These are phyloP conservation scores for Colletotrichum theobromicola DNA, from an alignment of 2,329 filamentous ascomycete genomes.

Conservation along the genomic window DNA sequence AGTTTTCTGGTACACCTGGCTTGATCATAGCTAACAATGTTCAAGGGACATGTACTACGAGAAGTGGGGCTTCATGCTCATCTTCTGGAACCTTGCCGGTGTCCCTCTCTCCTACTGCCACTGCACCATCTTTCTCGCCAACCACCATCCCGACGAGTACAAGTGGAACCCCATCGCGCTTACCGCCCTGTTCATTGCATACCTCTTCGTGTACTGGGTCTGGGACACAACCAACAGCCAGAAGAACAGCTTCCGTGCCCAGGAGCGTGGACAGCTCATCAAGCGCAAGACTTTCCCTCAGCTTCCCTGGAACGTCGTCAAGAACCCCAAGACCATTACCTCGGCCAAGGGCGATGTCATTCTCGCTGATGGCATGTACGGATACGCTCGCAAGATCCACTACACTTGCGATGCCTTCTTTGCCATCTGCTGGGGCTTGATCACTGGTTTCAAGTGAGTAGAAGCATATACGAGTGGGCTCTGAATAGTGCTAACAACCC, in stretches of 20 bases:
- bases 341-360: constrained; percentile 78
- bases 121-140: constrained; percentile 88
- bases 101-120: constrained; percentile 93
- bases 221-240: constrained; percentile 94
- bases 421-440: constrained; percentile 78
- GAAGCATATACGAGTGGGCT: background rate
- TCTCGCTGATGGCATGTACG: constrained; percentile 84
- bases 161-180: constrained; percentile 76
- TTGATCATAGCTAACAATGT: background rate
- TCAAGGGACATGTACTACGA: constrained; percentile 91
- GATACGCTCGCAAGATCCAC: constrained; percentile 50
- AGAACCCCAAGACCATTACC: constrained; percentile 80
- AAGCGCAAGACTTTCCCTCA: constrained; percentile 85
- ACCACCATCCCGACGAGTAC: constrained; percentile 80
- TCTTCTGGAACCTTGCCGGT: constrained; percentile 95
- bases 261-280: constrained; percentile 74
- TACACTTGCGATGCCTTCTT: constrained; percentile 84
- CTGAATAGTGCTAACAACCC: background rate
- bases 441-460: constrained; percentile 70
- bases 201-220: constrained; percentile 85
- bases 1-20: constrained; percentile 9
- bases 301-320: constrained; percentile 83
- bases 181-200: constrained; percentile 68
- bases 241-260: constrained; percentile 89
- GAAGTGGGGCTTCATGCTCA: constrained; percentile 97